These are phyloP conservation scores for Irpex rosettiformis DNA, from an alignment of 1,284 basidiomycete species.

Conservation along the genomic window DNA sequence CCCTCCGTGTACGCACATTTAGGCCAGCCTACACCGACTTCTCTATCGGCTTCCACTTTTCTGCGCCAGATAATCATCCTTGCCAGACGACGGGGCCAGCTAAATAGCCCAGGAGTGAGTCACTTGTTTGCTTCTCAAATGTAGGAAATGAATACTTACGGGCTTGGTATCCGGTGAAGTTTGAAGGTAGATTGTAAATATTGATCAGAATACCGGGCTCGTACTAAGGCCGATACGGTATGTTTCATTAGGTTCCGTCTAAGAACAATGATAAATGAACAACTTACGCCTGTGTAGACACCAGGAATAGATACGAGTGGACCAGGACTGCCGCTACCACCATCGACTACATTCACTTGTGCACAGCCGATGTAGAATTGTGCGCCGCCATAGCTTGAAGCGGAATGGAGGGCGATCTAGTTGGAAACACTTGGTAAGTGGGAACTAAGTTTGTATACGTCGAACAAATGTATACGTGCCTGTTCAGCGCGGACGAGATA, in stretches of 20 bases:
- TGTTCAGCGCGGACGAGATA: slow-evolving; percentile 29
- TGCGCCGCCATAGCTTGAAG: slow-evolving; percentile 23
- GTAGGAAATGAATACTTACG: slow-evolving; percentile 10
- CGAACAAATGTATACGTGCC: slow-evolving; percentile 6
- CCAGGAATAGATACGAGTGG: slow-evolving; percentile 34
- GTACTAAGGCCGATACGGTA: slow-evolving; percentile 9
- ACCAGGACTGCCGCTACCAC: slow-evolving; percentile 32
- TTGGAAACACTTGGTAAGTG: neutral
- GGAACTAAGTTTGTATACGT: neutral
- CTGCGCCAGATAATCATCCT: too few species aligned
- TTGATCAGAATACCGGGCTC: slow-evolving; percentile 27
- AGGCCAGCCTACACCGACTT: too few species aligned
- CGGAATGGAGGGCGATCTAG: slow-evolving; percentile 23
- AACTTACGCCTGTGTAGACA: slow-evolving; percentile 31
- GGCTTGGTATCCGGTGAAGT: slow-evolving; percentile 18
- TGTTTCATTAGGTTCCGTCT: neutral
- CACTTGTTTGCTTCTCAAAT: neutral
- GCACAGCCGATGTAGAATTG: slow-evolving; percentile 29
- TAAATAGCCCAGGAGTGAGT: slow-evolving; percentile 2
- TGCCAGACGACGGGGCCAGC: slow-evolving; percentile 20
- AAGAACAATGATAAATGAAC: neutral
- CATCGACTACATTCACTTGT: slow-evolving; percentile 33
- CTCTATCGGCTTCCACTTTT: too few species aligned
- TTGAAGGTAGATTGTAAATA: slow-evolving; percentile 24
- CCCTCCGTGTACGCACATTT: too few species aligned